Base-by-base conservation (phyloP, 169 alveolate genomes). In the Plasmodium malariae region DNA sequence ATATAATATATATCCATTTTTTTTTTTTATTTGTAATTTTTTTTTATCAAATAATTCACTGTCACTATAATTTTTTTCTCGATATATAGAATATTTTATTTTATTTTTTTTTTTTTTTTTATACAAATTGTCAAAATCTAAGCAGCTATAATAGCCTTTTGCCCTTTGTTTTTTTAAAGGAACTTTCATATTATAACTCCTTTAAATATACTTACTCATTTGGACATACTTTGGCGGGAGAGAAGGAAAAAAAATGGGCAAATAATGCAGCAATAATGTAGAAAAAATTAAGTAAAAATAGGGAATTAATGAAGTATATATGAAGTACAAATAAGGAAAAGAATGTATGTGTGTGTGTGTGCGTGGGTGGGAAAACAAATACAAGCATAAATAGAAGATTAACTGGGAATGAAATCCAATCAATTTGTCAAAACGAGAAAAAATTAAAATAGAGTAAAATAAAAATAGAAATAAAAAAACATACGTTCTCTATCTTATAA, bases 61-160 rank as follows among this genome's bases (percentile, higher is more conserved):
- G 37, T 83, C 91, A 71, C 91, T 83, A 43, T 43, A 83, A 83
- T 60, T 21, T 55, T 83, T 60, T 34, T 68, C 70, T 24, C 91
- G 67, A 28, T 69, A 34, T 67, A 59, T 51, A 24, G 91, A 67
- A 71, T 78, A 83, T 69, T 68, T 69, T 45, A 40, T 32, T 83
- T 83, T 65, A 19, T 24, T 67, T 67, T 68, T 83, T 68, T 83
- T 83, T 83, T 83, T 83, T 83, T 83, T 83, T 54, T 83, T 67
- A 51, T 83, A 83, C 63, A 83, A 67, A 83, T 45, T 45, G 24
- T 83, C 91, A 70, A 83, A 83, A 34, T 83, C 85, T 67, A 83
- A 21, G 40, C 91, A 65, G 83, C 91, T 83, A 32, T 83, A 67
- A 43, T 83, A 83, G 68, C 72, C 91, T 36, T 55, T 67, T 32